Evolutionary conservation across 2,329 filamentous ascomycete genomes (phyloP), one percentile per base, ranked within the genome.

Genomic region (Pleomassaria siparia): DNA sequence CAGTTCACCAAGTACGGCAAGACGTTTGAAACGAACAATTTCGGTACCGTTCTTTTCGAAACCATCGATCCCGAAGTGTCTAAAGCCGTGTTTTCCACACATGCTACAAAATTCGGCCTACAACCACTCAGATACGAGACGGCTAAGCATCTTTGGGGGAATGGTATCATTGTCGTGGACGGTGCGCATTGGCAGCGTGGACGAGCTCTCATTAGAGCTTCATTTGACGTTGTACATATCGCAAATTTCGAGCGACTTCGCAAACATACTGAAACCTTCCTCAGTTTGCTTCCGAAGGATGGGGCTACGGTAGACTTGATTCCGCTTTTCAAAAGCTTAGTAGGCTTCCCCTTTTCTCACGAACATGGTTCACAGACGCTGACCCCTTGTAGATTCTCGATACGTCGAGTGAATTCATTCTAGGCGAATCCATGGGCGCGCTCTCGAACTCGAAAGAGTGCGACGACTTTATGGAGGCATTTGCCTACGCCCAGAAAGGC

Each of bases 361-460:
- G 7, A 26, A 26, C 7, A 12, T 7, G 25, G 16, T 12, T 26
- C n/a, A 26, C 25, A 26, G 12, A 26, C 25, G 7, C 7, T 7
- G 8, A 6, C 32, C 32, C 32, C 15, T 20, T n/a, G 18, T 16
- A 57, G 53, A 50, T 44, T n/a, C 36, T 58, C 1, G 55, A 58
- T 36, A 46, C 45, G 10, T 42, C 50, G 3, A 54, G 48, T 37
- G 55, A 58, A 32, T 58, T 58, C 35, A 58, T 56, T 9, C 56
- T 58, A 15, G 53, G 51, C 0, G 33, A 51, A 30, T 29, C 51
- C 5, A 49, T 56, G 35, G 48, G 44, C 11, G 49, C 51, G 28
- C 44, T 56, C 1, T 5, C 29, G 21, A 10, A 42, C 15, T 36
- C 49, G 5, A 25, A 39, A 13, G 6, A 36, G 16, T 44, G 47